A percentile compares a stretch with the other conserved stretches of the same genome.
Evolutionary conservation across 163 green algal genomes (phyloP).

Genomic region (Chlamydomonas reinhardtii): DNA sequence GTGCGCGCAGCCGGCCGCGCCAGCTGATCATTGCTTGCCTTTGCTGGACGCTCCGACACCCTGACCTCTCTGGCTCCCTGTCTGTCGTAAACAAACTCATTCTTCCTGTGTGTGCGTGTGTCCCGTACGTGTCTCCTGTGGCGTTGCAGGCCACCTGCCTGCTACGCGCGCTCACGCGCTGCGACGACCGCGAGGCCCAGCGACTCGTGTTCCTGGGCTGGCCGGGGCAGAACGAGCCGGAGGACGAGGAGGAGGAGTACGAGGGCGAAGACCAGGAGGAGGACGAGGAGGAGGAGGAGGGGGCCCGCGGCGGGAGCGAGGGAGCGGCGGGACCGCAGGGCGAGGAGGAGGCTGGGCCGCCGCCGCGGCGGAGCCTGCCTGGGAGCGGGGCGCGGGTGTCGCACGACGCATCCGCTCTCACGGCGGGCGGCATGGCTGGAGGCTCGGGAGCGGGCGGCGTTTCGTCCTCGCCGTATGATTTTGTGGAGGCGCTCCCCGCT

Average conservation of each 20-base stretch:
- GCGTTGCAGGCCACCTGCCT: slow-evolving; percentile 44
- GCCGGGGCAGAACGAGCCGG: slow-evolving; percentile 75
- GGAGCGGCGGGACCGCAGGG: neutral
- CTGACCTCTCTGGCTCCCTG: too few species aligned
- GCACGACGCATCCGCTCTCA: too few species aligned
- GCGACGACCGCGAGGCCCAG: slow-evolving; percentile 59
- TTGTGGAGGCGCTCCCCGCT: neutral
- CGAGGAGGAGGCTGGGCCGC: neutral
- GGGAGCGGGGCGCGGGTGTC: neutral
- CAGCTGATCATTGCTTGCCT: too few species aligned
- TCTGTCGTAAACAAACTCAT: too few species aligned
- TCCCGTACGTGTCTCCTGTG: too few species aligned
- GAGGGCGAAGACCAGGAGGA: neutral
- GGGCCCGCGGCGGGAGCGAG: neutral
- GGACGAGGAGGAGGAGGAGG: neutral
- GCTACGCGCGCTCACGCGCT: slow-evolving; percentile 66
- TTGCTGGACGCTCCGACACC: too few species aligned
- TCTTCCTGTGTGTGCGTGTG: too few species aligned
- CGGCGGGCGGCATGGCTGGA: neutral
- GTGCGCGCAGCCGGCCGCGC: too few species aligned
- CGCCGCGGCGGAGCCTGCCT: neutral
- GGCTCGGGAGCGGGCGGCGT: neutral
- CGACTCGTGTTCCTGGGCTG: slow-evolving; percentile 81
- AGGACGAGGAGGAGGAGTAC: slow-evolving; percentile 15
- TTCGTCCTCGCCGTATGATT: slow-evolving; percentile 2